phyloP scores from a whole-genome alignment of 2,329 filamentous ascomycete species.

The Colletotrichum sansevieriae region DNA sequence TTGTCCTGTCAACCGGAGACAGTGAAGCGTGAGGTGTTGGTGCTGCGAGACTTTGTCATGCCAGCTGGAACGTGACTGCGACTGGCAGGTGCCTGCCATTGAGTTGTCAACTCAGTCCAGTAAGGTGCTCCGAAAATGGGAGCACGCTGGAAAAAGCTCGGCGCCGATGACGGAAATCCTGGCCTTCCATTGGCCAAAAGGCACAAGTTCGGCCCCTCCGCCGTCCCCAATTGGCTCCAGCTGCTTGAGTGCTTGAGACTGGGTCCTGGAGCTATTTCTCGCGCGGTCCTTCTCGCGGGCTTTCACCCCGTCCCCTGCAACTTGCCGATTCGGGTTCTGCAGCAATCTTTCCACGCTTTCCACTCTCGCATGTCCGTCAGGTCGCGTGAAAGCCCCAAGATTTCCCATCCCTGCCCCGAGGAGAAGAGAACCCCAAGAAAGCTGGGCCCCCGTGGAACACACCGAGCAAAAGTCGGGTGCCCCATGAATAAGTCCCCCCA shows the following conservation, averaged over 20 bases:
- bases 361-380: background rate
- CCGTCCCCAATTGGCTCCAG: conserved; percentile 26
- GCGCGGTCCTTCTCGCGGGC: conserved; percentile 29
- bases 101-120: too few relatives aligned
- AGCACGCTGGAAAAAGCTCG: conserved; percentile 32
- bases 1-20: background rate
- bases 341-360: background rate
- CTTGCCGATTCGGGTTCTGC: background rate
- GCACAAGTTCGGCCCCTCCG: conserved; percentile 27
- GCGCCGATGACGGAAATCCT: conserved; percentile 8
- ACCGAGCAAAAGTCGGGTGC: background rate
- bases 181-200: conserved; percentile 20
- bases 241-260: background rate
- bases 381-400: conserved; percentile 1
- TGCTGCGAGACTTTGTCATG: conserved; percentile 7
- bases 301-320: conserved; percentile 21
- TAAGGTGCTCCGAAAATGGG: background rate
- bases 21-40: background rate
- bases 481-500: background rate
- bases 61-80: background rate
- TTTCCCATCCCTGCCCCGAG: background rate
- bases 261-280: conserved; percentile 5
- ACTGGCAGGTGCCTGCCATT: too few relatives aligned
- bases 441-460: conserved; percentile 24
- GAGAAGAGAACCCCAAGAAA: background rate